Base-by-base conservation (phyloP, 768 basidiomycete genomes). In the Hericium coralloides region DNA sequence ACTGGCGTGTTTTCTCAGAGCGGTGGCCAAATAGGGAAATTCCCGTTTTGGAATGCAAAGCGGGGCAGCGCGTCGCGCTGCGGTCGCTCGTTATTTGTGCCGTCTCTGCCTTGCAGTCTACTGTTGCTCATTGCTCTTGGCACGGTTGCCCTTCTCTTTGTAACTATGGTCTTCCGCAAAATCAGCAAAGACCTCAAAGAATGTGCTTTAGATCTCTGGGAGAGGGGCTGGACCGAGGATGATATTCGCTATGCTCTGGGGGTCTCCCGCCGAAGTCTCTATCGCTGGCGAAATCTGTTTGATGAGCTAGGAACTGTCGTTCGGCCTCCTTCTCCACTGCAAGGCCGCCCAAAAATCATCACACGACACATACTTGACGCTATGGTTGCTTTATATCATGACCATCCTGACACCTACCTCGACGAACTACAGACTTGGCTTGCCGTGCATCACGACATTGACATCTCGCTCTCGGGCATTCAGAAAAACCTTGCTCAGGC, bases 201-300 rank as follows among this genome's bases (percentile, higher is more conserved):
- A 31, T 54, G 53, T 41, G 38, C 38, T 31, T 17, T 54, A 4
- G 18, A 47, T 12, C 43, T 54, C 12, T 47, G 38, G 43, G 43
- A 54, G 4, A 10, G 14, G 4, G 38, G 53, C 18, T 54, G 53
- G 53, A 38, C 22, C n/a, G 53, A 47, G 22, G 53, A 39, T 3
- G 50, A 51, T 20, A 51, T 51, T 20, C 10, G 12, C 5, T 12
- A 26, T 7, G 31, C 50, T 26, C 50, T 51, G 10, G 50, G 50
- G 7, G 50, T 51, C 50, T 51, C 50, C n/a, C 50, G 50, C 17
- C 50, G 50, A n/a, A 51, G 50, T 36, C 50, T 51, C 50, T 51
- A 14, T 51, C 50, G 50, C 50, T 51, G 50, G 50, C 22, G 26
- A 9, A 15, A n/a, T 15, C 23, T 51, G 22, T 49, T 49, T 25